Conservation (phyloP, 345 rosid genomes). For the Syzygium aqueum region DNA sequence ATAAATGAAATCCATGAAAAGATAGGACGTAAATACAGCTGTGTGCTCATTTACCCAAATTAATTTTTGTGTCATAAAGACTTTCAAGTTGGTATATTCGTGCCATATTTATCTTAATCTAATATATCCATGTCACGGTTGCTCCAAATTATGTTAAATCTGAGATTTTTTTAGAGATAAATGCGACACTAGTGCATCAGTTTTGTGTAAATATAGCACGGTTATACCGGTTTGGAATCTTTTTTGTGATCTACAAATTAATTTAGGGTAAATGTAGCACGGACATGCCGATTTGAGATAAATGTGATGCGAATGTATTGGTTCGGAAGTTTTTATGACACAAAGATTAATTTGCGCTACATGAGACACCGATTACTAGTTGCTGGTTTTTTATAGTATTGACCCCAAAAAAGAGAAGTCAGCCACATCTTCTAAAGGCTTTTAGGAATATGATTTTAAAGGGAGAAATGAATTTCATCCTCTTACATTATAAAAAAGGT, state of each 20-base stretch:
- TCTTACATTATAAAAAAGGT: neutral
- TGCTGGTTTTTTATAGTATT: neutral
- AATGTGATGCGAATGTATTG: neutral
- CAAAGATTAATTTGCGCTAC: neutral
- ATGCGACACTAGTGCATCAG: neutral
- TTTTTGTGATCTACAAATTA: neutral
- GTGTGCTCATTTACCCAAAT: neutral
- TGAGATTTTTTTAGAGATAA: neutral
- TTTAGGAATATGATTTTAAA: neutral
- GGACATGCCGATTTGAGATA: neutral
- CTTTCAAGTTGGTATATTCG: neutral
- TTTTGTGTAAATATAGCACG: neutral
- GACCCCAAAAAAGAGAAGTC: neutral
- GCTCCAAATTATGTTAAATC: neutral
- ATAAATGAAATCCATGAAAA: neutral
- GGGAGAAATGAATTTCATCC: neutral
- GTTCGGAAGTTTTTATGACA: neutral
- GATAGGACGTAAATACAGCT: neutral
- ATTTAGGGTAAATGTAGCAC: neutral
- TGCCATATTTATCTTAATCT: neutral
- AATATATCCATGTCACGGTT: neutral
- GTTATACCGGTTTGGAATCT: accelerated
- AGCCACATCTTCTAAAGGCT: neutral
- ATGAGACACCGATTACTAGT: too few species aligned
- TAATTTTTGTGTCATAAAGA: neutral